Base-by-base conservation (phyloP, 495 filamentous ascomycete genomes). In the Lophium mytilinum region DNA sequence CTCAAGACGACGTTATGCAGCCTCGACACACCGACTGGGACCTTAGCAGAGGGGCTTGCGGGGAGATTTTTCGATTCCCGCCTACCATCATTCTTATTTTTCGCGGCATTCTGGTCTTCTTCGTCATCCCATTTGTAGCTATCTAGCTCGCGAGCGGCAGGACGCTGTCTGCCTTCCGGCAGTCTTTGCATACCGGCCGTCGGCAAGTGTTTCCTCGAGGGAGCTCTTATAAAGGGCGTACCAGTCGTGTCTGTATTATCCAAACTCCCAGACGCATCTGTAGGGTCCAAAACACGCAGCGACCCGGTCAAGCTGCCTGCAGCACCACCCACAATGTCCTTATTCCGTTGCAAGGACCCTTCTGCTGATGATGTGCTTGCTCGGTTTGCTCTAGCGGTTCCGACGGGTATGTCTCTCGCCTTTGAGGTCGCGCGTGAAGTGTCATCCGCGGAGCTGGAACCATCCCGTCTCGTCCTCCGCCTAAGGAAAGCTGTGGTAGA, bases 1-100 rank as follows among this genome's bases (percentile, higher is more conserved):
- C 58, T 69, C 69, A 75, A 72, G 9, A 70, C 64, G 4, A 73
- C 71, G 53, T 71, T 60, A 52, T 75, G 72, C 24, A 75, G 55
- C 24, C 72, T 62, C 4, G 71, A 75, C 4, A 71, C 68, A 12
- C 72, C 72, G 0, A 75, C 72, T 6, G 71, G 63, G 3, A 75
- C 69, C 24, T 65, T 72, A 12, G 65, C 63, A 15, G 54, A 58
- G 12, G 68, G 62, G 7, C 60, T 63, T 1, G 34, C 7, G n/a
- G 48, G 17, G 51, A 42, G 19, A 45, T 57, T 15, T 19, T 42
- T n/a, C 48, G 18, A 37, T 24, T 24, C 40, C 54, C 18, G 7
- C 55, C 54, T 19, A 37, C 36, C 36, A 19, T 60, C 60, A 50
- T 58, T 47, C 41, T 58, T 61, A 37, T 19, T 21, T 10, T 41